Evolutionary conservation across 108 stramenopile species (phyloP), one percentile per base, ranked within the genome.

Genomic region (Fragilariopsis cylindrus): DNA sequence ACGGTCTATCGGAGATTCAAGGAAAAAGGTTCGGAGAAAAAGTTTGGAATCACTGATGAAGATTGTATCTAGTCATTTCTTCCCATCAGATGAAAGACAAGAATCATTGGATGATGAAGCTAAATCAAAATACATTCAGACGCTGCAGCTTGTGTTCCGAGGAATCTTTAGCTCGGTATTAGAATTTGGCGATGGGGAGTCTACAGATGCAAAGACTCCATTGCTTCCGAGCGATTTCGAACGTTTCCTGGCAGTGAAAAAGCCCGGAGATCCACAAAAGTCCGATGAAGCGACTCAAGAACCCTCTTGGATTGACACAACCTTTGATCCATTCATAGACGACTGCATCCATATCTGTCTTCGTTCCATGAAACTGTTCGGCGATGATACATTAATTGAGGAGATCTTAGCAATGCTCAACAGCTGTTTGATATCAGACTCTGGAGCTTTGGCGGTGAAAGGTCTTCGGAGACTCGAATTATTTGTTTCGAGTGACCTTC

Each of bases 381-480:
- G 81, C 1, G 85, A 87, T 53, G 90, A 90, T 47, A 66, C 74
- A 43, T 72, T 95, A 46, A 77, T 90, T 41, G 92, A 92, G 56
- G 93, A 94, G 73, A 76, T 92, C 50, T 82, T 94, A 48, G 90
- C 90, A 7, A 92, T 94, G 84, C 74, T 94, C 49, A 94, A 92
- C 70, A 90, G 77, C 73, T 94, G 93, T 63, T 81, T 92, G 21
- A 57, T 92, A 21, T 94, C 93, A 42, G 93, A 94, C 70, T 92
- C 87, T 16, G 90, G 89, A 13, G 73, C 84, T 21, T 63, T 94
- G 58, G 89, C 91, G 6, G 89, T 90, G 5, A 83, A 85, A 43
- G 93, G 93, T 5, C 76, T 94, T 3, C 74, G 77, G 46, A 78
- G 93, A 48, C 82, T 94, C 30, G 85, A 92, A 69, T 80, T 89